Percentiles rank a stretch among this genome's conserved stretches.
These are phyloP conservation scores for Deinandra increscens DNA, from an alignment of 129 eudicot genomes.

Conservation along the genomic window DNA sequence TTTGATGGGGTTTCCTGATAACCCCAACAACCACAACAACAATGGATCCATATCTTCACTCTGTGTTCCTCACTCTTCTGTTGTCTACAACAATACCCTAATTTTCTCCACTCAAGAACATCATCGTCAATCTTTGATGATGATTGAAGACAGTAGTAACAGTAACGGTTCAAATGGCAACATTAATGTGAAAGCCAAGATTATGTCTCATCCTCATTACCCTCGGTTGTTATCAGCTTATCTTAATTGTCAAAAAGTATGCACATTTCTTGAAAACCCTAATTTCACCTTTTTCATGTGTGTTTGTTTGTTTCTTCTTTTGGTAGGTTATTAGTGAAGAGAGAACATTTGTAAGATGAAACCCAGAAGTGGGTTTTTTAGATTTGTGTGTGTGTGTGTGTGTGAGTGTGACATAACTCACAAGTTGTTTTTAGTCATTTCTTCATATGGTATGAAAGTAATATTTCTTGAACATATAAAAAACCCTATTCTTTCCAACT, in stretches of 20 bases:
- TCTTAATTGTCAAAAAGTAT: slow-evolving; percentile 80
- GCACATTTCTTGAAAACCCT: not conserved
- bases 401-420: slow-evolving; percentile 26
- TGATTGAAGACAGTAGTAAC: slow-evolving; percentile 30
- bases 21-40: no score
- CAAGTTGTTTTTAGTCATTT: slow-evolving; percentile 37
- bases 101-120: slow-evolving; percentile 39
- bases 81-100: slow-evolving; percentile 41
- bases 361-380: slow-evolving; percentile 25
- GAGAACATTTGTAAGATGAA: slow-evolving; percentile 18
- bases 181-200: slow-evolving; percentile 50
- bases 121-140: slow-evolving; percentile 26
- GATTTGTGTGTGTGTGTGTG: slow-evolving; percentile 21
- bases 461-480: slow-evolving; percentile 21
- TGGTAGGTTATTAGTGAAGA: slow-evolving; percentile 22
- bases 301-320: slow-evolving; percentile 29
- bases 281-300: slow-evolving; percentile 7
- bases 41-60: not conserved
- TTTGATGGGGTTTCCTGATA: slow-evolving; percentile 63
- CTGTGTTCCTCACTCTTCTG: slow-evolving; percentile 34
- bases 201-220: slow-evolving; percentile 95
- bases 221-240: slow-evolving; percentile 89
- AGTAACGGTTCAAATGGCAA: slow-evolving; percentile 3
- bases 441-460: slow-evolving; percentile 34
- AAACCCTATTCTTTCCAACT: slow-evolving; percentile 13